A percentile compares a stretch with the other conserved stretches of the same genome.
Conservation (phyloP, 139 green algal species). For the Chlamydomonas sp. region DNA sequence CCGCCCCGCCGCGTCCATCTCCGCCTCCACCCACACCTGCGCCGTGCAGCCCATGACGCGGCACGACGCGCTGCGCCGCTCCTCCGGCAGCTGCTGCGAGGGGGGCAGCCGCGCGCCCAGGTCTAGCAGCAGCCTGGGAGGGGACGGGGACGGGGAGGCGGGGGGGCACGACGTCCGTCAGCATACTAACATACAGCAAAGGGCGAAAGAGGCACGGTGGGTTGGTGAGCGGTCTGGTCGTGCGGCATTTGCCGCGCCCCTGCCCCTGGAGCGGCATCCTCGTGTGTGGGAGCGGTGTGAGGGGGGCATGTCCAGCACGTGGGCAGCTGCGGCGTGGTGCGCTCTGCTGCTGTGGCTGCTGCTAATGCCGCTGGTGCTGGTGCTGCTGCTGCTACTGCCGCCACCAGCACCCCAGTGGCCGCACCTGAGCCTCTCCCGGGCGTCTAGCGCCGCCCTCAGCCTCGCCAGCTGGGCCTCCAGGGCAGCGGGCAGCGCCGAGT, state of each 20-base stretch:
- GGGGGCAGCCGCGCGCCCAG: background rate
- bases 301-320: too few species aligned
- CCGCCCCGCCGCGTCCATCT: constrained; percentile 52
- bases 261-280: too few species aligned
- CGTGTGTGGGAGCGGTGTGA: too few species aligned
- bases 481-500: background rate
- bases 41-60: constrained; percentile 95
- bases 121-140: constrained; percentile 18
- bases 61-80: constrained; percentile 55
- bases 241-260: too few species aligned
- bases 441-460: background rate
- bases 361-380: too few species aligned
- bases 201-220: too few species aligned
- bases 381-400: background rate
- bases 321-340: too few species aligned
- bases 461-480: background rate
- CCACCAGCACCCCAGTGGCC: background rate
- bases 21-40: constrained; percentile 85
- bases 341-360: too few species aligned
- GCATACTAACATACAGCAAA: too few species aligned
- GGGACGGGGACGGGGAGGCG: background rate
- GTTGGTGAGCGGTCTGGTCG: too few species aligned
- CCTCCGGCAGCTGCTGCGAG: background rate
- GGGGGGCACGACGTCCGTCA: background rate
- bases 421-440: background rate